Percentiles rank a stretch among this genome's conserved stretches.
Conservation (phyloP, 1,139 yeast genomes). For the Groenewaldozyma auringiensis region DNA sequence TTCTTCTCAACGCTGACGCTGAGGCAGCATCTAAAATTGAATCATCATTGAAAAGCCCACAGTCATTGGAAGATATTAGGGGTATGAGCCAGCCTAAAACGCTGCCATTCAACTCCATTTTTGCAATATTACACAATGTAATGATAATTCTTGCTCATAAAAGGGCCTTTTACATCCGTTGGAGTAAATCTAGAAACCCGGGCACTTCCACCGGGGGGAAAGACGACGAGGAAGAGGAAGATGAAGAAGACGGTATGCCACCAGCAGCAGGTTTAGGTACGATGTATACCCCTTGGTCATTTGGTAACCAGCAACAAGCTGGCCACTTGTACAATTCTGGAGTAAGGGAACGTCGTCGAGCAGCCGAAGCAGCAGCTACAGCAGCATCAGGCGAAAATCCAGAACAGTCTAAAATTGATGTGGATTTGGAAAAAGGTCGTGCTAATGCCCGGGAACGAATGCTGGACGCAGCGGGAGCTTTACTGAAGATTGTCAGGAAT, state of each 20-base stretch:
- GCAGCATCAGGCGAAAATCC: not conserved
- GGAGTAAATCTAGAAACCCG: not conserved
- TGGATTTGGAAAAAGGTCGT: not conserved
- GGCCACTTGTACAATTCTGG: slow-evolving; percentile 1
- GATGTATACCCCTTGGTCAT: slow-evolving; percentile 15
- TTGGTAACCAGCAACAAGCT: slow-evolving; percentile 1
- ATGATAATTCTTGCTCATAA: slow-evolving; percentile 30
- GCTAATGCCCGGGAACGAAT: slow-evolving; percentile 13
- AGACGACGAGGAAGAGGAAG: slow-evolving; percentile 1
- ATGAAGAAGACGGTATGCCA: slow-evolving; percentile 2
- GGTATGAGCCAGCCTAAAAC: not conserved
- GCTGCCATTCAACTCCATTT: slow-evolving; percentile 21
- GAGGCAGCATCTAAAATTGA: slow-evolving; percentile 20
- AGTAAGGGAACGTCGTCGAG: not conserved
- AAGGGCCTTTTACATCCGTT: slow-evolving; percentile 14
- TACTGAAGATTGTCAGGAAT: slow-evolving; percentile 24
- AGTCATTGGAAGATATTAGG: slow-evolving; percentile 15
- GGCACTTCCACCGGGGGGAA: not conserved
- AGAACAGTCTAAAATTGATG: not conserved
- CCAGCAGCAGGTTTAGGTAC: slow-evolving; percentile 9
- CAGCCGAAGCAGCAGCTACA: not conserved
- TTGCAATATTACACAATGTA: slow-evolving; percentile 27
- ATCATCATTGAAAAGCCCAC: slow-evolving; percentile 20
- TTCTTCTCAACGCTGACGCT: slow-evolving; percentile 6
- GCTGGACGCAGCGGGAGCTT: slow-evolving; percentile 27